Evolutionary conservation across 139 green algal genomes (phyloP).

Genomic region (Eudorina sp.): DNA sequence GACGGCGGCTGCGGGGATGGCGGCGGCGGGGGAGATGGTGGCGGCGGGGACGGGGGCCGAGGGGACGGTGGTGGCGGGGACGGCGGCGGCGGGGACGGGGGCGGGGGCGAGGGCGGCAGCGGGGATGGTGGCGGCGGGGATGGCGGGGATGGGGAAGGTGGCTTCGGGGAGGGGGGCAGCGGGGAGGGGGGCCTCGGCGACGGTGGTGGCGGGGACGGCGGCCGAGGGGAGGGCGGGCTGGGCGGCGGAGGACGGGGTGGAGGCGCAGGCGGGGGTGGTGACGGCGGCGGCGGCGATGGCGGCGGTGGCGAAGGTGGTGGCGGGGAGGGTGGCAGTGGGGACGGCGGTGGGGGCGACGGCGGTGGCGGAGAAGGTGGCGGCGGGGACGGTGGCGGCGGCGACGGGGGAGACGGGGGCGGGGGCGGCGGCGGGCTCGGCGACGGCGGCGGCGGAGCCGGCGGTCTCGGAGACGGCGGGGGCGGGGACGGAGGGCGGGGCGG

Average conservation of each 20-base stretch:
- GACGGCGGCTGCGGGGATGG: not conserved
- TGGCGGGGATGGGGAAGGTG: not conserved
- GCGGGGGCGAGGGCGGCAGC: not conserved
- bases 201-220: not conserved
- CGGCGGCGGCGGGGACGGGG: not conserved
- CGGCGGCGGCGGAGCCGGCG: not conserved
- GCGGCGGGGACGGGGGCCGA: not conserved
- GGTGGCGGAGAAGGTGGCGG: not conserved
- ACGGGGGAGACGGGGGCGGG: not conserved
- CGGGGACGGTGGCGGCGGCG: not conserved
- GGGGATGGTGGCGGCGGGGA: not conserved
- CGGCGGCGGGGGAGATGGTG: not conserved
- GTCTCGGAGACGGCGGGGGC: not conserved
- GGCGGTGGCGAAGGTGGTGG: not conserved
- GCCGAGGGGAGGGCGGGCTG: not conserved
- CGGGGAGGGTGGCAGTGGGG: not conserved
- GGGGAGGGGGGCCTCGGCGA: not conserved
- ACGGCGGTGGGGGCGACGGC: not conserved
- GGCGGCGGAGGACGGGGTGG: not conserved
- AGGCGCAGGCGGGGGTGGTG: not conserved
- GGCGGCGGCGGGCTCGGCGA: not conserved
- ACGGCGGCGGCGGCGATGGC: not conserved
- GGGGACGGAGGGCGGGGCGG: not conserved
- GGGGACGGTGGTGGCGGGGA: not conserved
- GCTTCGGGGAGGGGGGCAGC: not conserved